A percentile compares a stretch with the other conserved stretches of the same genome.
Conservation (phyloP, 768 basidiomycete genomes). For the Podaxis rugospora region DNA sequence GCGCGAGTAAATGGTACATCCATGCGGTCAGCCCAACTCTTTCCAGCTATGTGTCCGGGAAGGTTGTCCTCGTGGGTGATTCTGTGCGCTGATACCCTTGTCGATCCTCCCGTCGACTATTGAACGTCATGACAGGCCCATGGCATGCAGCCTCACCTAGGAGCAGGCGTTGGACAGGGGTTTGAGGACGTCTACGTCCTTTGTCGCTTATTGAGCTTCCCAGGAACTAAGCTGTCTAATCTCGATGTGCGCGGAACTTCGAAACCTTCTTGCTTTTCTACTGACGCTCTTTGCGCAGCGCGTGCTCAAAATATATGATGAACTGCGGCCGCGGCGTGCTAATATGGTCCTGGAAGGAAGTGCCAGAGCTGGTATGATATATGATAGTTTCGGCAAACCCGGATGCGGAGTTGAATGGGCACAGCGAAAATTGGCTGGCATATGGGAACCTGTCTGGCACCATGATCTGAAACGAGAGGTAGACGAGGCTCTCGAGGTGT, state of each 20-base stretch:
- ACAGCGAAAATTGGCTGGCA: slow-evolving; percentile 27
- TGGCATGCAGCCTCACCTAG: slow-evolving; percentile 55
- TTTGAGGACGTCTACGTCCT: slow-evolving; percentile 52
- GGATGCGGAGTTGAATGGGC: slow-evolving; percentile 25
- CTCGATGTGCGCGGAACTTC: slow-evolving; percentile 29
- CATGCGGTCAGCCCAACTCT: slow-evolving; percentile 45
- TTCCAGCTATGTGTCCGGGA: slow-evolving; percentile 35
- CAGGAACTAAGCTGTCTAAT: slow-evolving; percentile 32
- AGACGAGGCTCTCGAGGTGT: slow-evolving; percentile 22
- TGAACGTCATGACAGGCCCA: slow-evolving; percentile 38
- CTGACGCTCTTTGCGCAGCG: slow-evolving; percentile 24
- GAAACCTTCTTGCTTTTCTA: background rate
- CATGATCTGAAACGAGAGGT: slow-evolving; percentile 42
- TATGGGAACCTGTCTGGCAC: slow-evolving; percentile 47
- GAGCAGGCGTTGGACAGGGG: slow-evolving; percentile 56
- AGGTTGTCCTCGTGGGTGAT: slow-evolving; percentile 51
- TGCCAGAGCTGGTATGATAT: slow-evolving; percentile 36
- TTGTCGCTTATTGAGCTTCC: slow-evolving; percentile 39
- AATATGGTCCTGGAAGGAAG: slow-evolving; percentile 45
- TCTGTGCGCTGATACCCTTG: slow-evolving; percentile 29
- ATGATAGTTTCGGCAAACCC: slow-evolving; percentile 33
- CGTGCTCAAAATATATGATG: slow-evolving; percentile 43
- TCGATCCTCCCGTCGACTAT: background rate
- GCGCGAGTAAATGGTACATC: slow-evolving; percentile 49
- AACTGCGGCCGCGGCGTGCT: slow-evolving; percentile 40